Base-by-base conservation (phyloP, 208 protist species). In the Borovskyia barvae region DNA sequence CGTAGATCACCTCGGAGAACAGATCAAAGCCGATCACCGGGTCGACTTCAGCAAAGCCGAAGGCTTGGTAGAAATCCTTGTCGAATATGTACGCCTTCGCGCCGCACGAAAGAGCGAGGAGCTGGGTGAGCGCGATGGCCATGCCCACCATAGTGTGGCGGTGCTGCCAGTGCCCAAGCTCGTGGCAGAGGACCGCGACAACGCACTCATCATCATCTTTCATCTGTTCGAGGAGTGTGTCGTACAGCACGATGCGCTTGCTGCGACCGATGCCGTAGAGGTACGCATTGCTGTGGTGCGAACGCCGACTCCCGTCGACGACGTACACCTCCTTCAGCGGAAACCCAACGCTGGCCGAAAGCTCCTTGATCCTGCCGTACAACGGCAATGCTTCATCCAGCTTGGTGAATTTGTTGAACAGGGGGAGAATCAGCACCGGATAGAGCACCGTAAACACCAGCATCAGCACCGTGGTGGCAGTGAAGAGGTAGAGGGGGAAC, bases 231-330 rank as follows among this genome's bases (percentile, higher is more conserved):
- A 96, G 53, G 15, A 97, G 48, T 5, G 90, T 96, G 65, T 97
- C 93, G 58, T 90, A 97, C 14, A 97, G 55, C 14, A 97, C 93
- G 66, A 97, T 91, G 43, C 78, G 70, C 71, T 93, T 92, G 71
- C 90, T 92, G 11, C 70, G 76, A 48, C 80, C 76, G 14, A 96
- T 87, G 32, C 93, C 93, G 60, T 85, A 92, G 24, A 95, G 82
- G 77, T 92, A 97, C 8, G 90, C 90, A 61, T 94, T 95, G 72
- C 77, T 88, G 72, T 97, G 87, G 37, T 59, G 49, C 5, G 86
- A 94, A 12, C 88, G 83, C 11, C 70, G 60, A 17, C 83, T 93
- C 19, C 84, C 88, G 58, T 95, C 80, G 15, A 96, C 76, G 26
- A 85, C 66, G 32, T 81, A 80, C 0, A 97, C 36, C 50, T 85